These are phyloP conservation scores for Ramaria rubella DNA, from an alignment of 768 basidiomycete species.

Conservation along the genomic window DNA sequence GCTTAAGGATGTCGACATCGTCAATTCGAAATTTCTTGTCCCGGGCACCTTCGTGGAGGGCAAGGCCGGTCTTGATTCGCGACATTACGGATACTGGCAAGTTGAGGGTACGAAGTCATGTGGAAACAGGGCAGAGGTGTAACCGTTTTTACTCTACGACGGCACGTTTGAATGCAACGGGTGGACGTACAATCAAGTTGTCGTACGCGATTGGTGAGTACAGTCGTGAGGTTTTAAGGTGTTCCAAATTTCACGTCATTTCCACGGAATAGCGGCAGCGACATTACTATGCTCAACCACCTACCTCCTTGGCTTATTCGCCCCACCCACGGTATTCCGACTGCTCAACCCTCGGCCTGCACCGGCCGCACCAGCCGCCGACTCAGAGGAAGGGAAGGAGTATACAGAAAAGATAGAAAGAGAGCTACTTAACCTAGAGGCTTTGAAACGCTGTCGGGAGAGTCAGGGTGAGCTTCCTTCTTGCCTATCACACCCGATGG, in stretches of 20 bases:
- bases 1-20: too few relatives aligned
- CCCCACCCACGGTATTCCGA: constrained; percentile 58
- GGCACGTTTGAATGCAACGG: not conserved
- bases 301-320: constrained; percentile 56
- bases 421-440: constrained; percentile 56
- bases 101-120: too few relatives aligned
- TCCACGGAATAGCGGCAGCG: not conserved
- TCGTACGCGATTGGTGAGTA: not conserved
- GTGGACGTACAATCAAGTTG: constrained; percentile 1
- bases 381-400: constrained; percentile 50
- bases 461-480: constrained; percentile 20
- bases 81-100: too few relatives aligned
- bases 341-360: constrained; percentile 73
- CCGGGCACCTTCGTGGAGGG: not conserved
- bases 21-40: not conserved
- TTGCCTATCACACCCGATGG: not conserved
- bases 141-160: not conserved
- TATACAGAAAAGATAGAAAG: constrained; percentile 59
- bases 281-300: constrained; percentile 18
- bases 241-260: not conserved
- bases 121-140: not conserved
- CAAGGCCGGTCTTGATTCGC: too few relatives aligned
- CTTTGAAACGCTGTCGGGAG: constrained; percentile 46
- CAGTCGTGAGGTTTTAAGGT: not conserved
- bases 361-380: constrained; percentile 57